Evolutionary conservation across 495 filamentous ascomycete species (phyloP), one percentile per base, ranked within the genome.

Genomic region (Apodospora peruviana): DNA sequence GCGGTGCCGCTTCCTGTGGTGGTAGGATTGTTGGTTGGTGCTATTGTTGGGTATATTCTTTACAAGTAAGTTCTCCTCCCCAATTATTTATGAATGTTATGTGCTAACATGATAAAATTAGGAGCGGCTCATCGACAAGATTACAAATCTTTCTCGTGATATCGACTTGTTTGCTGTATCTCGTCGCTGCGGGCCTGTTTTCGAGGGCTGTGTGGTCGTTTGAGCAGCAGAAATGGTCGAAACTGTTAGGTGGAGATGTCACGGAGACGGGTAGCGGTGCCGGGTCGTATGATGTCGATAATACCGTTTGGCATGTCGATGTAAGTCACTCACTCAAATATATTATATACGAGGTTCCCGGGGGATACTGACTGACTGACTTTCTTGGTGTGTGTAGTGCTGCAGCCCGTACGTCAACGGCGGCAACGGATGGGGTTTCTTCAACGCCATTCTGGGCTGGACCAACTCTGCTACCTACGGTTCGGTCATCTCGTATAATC

Each of bases 261-360:
- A 73, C 79, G 0, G 90, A 94, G 61, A 70, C 77, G 1, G 91
- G 91, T 2, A 62, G 78, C 9, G 91, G 91, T 0, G 77, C 90
- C 0, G 91, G 91, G 3, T 93, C 88, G 0, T 96, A 96, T 67
- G 83, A 96, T 61, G 91, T 95, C 53, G 72, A 75, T 22, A 69
- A 82, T 53, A 90, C 81, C 40, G 89, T 96, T 2, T 96, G 91
- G 91, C 91, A 96, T 59, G 81, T 95, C 42, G 94, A 95, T 58
- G 81, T 84, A 68, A 63, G 82, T 72, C n/a, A n/a, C n/a, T n/a
- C n/a, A n/a, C n/a, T n/a, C n/a, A n/a, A n/a, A n/a, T n/a, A n/a
- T n/a, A n/a, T n/a, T n/a, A n/a, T n/a, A n/a, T n/a, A n/a, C n/a
- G n/a, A n/a, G n/a, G n/a, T n/a, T n/a, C n/a, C n/a, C n/a, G n/a